These are phyloP conservation scores for Prunus dulcis DNA, from an alignment of 306 rosid genomes.

Conservation along the genomic window DNA sequence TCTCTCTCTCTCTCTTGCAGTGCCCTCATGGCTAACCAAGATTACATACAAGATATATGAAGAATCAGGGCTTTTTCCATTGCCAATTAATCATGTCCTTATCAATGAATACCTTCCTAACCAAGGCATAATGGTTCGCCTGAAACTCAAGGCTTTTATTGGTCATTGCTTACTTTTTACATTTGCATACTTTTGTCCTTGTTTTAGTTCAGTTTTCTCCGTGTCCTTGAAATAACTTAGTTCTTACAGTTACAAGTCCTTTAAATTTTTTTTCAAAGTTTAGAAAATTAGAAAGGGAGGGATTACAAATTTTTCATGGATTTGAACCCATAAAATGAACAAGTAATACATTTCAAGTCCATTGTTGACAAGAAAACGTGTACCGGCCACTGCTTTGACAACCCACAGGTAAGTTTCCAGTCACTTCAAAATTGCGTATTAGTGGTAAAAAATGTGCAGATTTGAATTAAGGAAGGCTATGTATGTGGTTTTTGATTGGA, in stretches of 20 bases:
- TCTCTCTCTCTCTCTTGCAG: slow-evolving; percentile 36
- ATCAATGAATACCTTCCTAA: slow-evolving; percentile 81
- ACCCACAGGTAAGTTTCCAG: neutral
- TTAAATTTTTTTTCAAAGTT: neutral
- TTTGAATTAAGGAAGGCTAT: neutral
- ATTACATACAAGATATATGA: slow-evolving; percentile 58
- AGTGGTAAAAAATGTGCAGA: neutral
- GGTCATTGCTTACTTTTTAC: slow-evolving; percentile 10
- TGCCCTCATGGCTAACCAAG: slow-evolving; percentile 80
- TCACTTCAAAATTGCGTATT: neutral
- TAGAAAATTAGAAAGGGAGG: neutral
- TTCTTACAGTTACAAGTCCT: neutral
- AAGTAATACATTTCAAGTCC: neutral
- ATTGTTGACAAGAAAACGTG: neutral
- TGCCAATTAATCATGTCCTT: slow-evolving; percentile 84
- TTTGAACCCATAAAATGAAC: neutral
- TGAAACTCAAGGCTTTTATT: slow-evolving; percentile 19
- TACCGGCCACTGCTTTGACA: neutral
- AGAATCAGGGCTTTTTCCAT: slow-evolving; percentile 59
- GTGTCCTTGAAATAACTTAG: neutral
- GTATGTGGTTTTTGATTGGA: neutral
- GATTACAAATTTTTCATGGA: neutral
- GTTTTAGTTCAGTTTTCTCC: neutral
- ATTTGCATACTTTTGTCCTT: neutral
- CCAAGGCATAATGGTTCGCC: slow-evolving; percentile 88